Evolutionary conservation across 805 yeast species (phyloP).

Genomic region (Metschnikowia kofuensis): DNA sequence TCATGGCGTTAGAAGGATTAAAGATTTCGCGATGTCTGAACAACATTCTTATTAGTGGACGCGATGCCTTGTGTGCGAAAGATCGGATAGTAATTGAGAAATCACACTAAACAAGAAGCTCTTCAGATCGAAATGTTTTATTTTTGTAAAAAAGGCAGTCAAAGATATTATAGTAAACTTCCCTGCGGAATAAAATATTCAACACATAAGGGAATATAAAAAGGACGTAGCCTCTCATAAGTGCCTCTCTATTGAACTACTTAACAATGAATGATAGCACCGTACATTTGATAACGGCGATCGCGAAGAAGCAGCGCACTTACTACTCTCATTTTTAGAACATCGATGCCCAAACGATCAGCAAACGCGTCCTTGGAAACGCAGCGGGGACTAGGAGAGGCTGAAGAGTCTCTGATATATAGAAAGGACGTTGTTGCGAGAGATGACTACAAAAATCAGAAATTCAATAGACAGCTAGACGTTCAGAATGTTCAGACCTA

Average conservation of each 20-base stretch:
- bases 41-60: background rate
- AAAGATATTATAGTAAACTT: too few relatives aligned
- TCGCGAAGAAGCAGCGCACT: slow-evolving; percentile 1
- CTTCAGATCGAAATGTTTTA: too few relatives aligned
- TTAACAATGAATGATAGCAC: too few relatives aligned
- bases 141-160: too few relatives aligned
- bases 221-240: too few relatives aligned
- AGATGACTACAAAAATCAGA: slow-evolving; percentile 45
- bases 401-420: background rate
- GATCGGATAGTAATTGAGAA: too few relatives aligned
- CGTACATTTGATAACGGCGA: too few relatives aligned
- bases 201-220: too few relatives aligned
- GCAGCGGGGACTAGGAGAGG: slow-evolving; percentile 21
- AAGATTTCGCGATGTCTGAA: background rate
- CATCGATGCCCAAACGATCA: slow-evolving; percentile 17
- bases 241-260: too few relatives aligned
- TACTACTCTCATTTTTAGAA: background rate
- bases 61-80: slow-evolving; percentile 8
- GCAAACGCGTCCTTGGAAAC: slow-evolving; percentile 39
- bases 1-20: slow-evolving; percentile 18
- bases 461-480: slow-evolving; percentile 24
- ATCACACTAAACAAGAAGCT: background rate
- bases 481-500: slow-evolving; percentile 18
- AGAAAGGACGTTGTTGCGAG: slow-evolving; percentile 16
- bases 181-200: too few relatives aligned